phyloP scores from a whole-genome alignment of 2,329 filamentous ascomycete species.

The Myriangium duriaei region DNA sequence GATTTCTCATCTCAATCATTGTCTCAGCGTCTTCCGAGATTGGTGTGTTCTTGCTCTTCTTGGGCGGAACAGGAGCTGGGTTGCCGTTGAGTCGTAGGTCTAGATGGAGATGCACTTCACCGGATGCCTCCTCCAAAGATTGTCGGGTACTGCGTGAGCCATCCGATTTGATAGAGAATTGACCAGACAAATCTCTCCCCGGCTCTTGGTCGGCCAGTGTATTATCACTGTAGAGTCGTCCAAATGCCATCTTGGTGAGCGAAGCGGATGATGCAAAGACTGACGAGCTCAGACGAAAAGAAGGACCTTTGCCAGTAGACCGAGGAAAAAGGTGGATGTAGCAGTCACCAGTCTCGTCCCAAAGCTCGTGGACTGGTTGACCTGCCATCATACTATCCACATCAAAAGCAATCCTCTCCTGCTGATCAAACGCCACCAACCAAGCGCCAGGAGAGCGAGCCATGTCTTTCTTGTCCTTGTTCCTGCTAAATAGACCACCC shows the following conservation, averaged over 20 bases:
- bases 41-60: slow-evolving; percentile 1
- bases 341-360: slow-evolving; percentile 51
- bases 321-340: slow-evolving; percentile 50
- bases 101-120: slow-evolving; percentile 46
- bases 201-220: background rate
- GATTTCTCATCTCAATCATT: slow-evolving; percentile 47
- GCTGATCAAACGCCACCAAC: slow-evolving; percentile 40
- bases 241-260: slow-evolving; percentile 44
- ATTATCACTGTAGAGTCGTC: slow-evolving; percentile 34
- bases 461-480: slow-evolving; percentile 21
- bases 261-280: slow-evolving; percentile 45
- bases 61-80: slow-evolving; percentile 30
- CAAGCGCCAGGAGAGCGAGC: slow-evolving; percentile 37
- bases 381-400: slow-evolving; percentile 37
- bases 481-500: slow-evolving; percentile 21
- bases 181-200: slow-evolving; percentile 1
- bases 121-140: slow-evolving; percentile 32
- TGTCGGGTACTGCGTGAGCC: slow-evolving; percentile 35
- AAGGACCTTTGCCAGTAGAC: slow-evolving; percentile 42
- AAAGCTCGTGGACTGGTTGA: slow-evolving; percentile 45
- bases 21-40: slow-evolving; percentile 28
- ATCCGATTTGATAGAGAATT: slow-evolving; percentile 5
- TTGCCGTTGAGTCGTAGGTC: slow-evolving; percentile 24
- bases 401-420: slow-evolving; percentile 45
- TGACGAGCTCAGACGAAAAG: slow-evolving; percentile 49